Evolutionary conservation across 2,329 filamentous ascomycete genomes (phyloP).

Genomic region (Lasiodiplodia sp.): DNA sequence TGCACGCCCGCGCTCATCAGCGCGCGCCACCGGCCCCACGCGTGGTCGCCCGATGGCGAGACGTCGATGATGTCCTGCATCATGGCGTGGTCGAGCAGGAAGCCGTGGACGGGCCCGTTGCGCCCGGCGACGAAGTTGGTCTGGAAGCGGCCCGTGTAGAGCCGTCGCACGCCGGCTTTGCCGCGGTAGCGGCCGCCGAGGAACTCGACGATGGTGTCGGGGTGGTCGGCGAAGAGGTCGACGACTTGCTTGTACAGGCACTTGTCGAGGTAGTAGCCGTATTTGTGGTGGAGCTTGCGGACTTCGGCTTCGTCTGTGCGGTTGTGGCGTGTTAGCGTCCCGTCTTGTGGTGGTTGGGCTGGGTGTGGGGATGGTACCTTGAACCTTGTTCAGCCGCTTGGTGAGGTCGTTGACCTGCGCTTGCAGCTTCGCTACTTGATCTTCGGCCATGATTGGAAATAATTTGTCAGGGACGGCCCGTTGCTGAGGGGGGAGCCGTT

Average conservation of each 20-base stretch:
- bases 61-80: constrained; percentile 65
- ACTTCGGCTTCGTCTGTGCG: constrained; percentile 60
- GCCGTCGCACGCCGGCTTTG: constrained; percentile 59
- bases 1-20: constrained; percentile 65
- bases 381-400: constrained; percentile 9
- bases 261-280: constrained; percentile 67
- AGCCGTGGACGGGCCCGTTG: constrained; percentile 64
- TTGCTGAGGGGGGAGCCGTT: no score
- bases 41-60: constrained; percentile 54
- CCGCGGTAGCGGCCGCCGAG: constrained; percentile 61
- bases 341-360: no score
- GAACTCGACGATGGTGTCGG: constrained; percentile 64
- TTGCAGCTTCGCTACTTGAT: constrained; percentile 8
- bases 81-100: constrained; percentile 65
- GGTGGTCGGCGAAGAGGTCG: constrained; percentile 59
- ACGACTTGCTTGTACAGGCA: constrained; percentile 62
- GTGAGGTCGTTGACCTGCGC: constrained; percentile 6
- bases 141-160: constrained; percentile 62
- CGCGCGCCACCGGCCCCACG: constrained; percentile 60
- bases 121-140: constrained; percentile 60
- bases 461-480: not conserved
- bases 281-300: constrained; percentile 64
- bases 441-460: constrained; percentile 11
- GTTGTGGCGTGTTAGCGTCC: not conserved
- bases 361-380: not conserved